A percentile compares a stretch with the other conserved stretches of the same genome.
Conservation (phyloP, 805 yeast genomes). For the Saccharomycopsis sp. region DNA sequence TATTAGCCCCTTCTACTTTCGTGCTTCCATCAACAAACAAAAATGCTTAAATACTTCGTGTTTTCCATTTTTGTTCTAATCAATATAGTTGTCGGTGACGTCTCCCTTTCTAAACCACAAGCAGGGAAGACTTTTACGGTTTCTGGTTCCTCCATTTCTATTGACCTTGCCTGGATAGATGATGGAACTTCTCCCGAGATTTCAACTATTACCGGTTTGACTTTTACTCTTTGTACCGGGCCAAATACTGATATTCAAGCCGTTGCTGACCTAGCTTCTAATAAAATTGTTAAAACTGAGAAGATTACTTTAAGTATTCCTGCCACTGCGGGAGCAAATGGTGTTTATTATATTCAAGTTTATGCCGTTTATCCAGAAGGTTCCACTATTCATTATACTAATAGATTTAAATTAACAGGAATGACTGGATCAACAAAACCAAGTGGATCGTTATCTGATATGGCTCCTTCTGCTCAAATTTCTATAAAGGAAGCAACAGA, state of each 20-base stretch:
- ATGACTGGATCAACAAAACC: constrained; percentile 53
- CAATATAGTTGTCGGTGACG: too few relatives aligned
- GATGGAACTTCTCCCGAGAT: constrained; percentile 39
- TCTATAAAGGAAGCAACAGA: constrained; percentile 2
- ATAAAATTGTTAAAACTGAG: constrained; percentile 20
- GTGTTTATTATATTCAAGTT: constrained; percentile 65
- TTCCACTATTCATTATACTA: constrained; percentile 54
- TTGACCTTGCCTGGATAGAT: constrained; percentile 41
- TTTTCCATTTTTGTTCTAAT: too few relatives aligned
- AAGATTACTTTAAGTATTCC: constrained; percentile 29
- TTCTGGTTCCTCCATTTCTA: constrained; percentile 22
- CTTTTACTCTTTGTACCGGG: constrained; percentile 65
- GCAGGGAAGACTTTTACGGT: constrained; percentile 19
- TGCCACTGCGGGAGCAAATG: constrained; percentile 41
- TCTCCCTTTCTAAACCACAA: constrained; percentile 22
- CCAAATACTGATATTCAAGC: constrained; percentile 37
- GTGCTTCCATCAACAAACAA: too few relatives aligned
- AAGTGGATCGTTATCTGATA: constrained; percentile 34
- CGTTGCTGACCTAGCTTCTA: constrained; percentile 24
- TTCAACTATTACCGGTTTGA: constrained; percentile 31
- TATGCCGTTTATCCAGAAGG: constrained; percentile 29
- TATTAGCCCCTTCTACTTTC: too few relatives aligned
- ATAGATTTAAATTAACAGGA: constrained; percentile 51
- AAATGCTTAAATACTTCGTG: too few relatives aligned
- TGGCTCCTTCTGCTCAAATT: constrained; percentile 34